Percentiles rank a stretch among this genome's conserved stretches.
These are phyloP conservation scores for Geotrichum fermentans DNA, from an alignment of 1,139 yeast genomes.

Conservation along the genomic window DNA sequence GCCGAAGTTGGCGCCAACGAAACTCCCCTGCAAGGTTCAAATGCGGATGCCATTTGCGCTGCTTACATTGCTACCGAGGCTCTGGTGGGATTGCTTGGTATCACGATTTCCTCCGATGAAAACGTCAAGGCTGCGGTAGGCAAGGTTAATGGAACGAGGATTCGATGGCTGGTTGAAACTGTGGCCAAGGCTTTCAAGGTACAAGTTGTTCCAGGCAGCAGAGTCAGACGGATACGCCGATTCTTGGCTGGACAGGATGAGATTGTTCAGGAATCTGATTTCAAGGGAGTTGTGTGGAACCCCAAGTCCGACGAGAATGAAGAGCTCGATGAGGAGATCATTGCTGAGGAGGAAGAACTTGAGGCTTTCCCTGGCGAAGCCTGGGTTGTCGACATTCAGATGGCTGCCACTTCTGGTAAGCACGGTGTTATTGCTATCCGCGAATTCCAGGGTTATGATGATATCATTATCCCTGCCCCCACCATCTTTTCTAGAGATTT, in stretches of 20 bases:
- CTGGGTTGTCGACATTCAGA: slow-evolving; percentile 73
- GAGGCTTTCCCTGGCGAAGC: slow-evolving; percentile 65
- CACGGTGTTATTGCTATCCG: slow-evolving; percentile 30
- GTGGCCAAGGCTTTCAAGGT: slow-evolving; percentile 79
- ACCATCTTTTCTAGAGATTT: slow-evolving; percentile 81
- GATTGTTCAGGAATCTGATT: slow-evolving; percentile 84
- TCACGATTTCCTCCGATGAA: slow-evolving; percentile 63
- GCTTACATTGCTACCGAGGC: slow-evolving; percentile 85
- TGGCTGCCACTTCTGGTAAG: slow-evolving; percentile 56
- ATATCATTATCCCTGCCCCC: slow-evolving; percentile 41
- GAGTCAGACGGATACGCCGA: slow-evolving; percentile 84
- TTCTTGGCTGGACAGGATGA: slow-evolving; percentile 95
- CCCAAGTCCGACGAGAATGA: slow-evolving; percentile 72
- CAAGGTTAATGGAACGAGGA: slow-evolving; percentile 57
- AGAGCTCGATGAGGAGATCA: slow-evolving; percentile 39
- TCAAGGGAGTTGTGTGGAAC: slow-evolving; percentile 90
- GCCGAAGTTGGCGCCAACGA: slow-evolving; percentile 43
- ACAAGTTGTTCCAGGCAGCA: slow-evolving; percentile 84
- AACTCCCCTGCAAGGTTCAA: slow-evolving; percentile 76
- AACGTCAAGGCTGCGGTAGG: slow-evolving; percentile 48
- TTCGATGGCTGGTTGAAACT: slow-evolving; percentile 72
- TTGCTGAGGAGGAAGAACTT: slow-evolving; percentile 22
- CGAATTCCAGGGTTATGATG: slow-evolving; percentile 33
- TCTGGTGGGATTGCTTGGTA: slow-evolving; percentile 66
- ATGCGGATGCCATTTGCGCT: slow-evolving; percentile 88